Percentiles rank a stretch among this genome's conserved stretches.
Conservation (phyloP, 208 protist genomes). For the Ichthyophonus hoferi region DNA sequence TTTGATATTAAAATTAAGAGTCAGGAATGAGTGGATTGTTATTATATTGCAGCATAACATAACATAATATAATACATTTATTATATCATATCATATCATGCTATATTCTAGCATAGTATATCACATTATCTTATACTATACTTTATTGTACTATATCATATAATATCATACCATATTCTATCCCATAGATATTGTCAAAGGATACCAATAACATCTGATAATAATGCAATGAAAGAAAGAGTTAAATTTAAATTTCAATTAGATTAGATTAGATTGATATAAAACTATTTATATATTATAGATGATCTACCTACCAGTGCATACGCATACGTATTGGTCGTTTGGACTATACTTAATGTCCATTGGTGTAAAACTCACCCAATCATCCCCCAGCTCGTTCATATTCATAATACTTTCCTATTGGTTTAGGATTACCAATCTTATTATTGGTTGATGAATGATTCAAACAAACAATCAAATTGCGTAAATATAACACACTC, state of each 20-base stretch:
- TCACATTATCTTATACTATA: too few relatives aligned
- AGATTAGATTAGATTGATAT: background rate
- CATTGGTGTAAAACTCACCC: slow-evolving; percentile 42
- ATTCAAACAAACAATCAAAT: too few relatives aligned
- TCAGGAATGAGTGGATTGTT: too few relatives aligned
- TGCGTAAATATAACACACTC: too few relatives aligned
- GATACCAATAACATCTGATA: background rate
- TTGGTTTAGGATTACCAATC: too few relatives aligned
- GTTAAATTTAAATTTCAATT: background rate
- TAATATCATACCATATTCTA: too few relatives aligned
- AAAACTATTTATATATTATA: background rate
- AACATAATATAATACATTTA: too few relatives aligned
- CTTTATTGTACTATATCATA: too few relatives aligned
- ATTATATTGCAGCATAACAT: too few relatives aligned
- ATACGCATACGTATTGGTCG: slow-evolving; percentile 26
- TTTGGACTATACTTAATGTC: slow-evolving; percentile 4
- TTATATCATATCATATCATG: background rate
- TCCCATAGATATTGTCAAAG: background rate
- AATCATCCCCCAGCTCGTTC: slow-evolving; percentile 30
- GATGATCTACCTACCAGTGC: slow-evolving; percentile 13
- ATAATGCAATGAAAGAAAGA: background rate
- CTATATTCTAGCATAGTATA: background rate
- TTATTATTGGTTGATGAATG: too few relatives aligned
- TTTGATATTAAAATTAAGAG: too few relatives aligned
- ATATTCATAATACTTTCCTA: slow-evolving; percentile 30